A percentile compares a stretch with the other conserved stretches of the same genome.
Conservation (phyloP, 768 basidiomycete genomes). For the Lentinus brumalis region DNA sequence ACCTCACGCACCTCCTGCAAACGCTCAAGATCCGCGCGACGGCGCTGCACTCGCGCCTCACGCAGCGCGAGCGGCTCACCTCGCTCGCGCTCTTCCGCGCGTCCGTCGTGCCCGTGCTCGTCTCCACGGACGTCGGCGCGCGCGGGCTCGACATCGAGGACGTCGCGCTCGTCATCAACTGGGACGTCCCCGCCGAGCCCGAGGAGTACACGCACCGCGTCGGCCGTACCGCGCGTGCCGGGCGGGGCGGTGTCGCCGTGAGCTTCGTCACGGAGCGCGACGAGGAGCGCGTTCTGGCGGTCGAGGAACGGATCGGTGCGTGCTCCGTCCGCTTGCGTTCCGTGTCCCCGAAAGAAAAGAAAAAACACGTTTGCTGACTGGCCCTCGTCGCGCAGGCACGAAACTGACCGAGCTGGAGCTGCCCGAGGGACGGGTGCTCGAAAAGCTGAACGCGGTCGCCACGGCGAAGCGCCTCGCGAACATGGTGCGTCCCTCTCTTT, state of each 20-base stretch:
- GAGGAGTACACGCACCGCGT: conserved; percentile 98
- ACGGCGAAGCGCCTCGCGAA: conserved; percentile 91
- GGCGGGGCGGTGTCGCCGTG: conserved; percentile 84
- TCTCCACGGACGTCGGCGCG: conserved; percentile 94
- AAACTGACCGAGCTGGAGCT: conserved; percentile 73
- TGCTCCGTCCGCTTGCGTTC: conserved; percentile 13
- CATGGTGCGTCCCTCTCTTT: conserved; percentile 65
- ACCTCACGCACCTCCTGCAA: conserved; percentile 79
- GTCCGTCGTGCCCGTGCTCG: conserved; percentile 83
- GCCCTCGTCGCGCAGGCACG: conserved; percentile 50
- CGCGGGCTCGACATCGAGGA: conserved; percentile 96
- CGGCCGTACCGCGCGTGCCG: conserved; percentile 89
- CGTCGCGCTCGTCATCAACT: conserved; percentile 95
- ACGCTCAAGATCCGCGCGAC: conserved; percentile 81
- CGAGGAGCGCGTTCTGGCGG: conserved; percentile 76
- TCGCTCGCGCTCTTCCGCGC: conserved; percentile 88
- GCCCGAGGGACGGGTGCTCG: conserved; percentile 80
- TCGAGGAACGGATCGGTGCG: conserved; percentile 88
- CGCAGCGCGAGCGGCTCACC: conserved; percentile 84
- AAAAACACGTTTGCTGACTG: no score
- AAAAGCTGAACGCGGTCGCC: conserved; percentile 85
- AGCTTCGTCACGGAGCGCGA: conserved; percentile 96
- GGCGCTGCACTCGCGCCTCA: conserved; percentile 89
- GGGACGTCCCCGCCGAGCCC: conserved; percentile 88
- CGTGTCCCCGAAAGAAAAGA: no score